phyloP scores from a whole-genome alignment of 352 stramenopile species.

The Blastocystis sp. region DNA sequence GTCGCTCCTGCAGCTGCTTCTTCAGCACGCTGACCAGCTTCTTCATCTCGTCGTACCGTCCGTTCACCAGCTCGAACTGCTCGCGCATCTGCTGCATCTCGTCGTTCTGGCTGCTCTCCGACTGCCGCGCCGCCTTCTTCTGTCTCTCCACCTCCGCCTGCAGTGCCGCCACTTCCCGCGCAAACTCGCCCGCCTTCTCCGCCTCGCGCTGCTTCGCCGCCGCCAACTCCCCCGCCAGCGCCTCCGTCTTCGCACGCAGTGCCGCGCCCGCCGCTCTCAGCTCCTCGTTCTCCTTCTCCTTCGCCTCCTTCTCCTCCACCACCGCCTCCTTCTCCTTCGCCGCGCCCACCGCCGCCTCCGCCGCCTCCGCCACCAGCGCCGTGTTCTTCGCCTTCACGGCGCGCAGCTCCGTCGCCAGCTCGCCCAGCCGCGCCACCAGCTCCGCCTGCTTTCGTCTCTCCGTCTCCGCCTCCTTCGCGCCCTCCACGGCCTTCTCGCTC shows the following conservation, averaged over 20 bases:
- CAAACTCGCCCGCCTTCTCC: constrained; percentile 12
- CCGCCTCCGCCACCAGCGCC: neutral
- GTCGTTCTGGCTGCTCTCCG: neutral
- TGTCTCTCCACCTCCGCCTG: constrained; percentile 75
- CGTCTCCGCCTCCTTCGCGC: constrained; percentile 70
- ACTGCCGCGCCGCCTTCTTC: neutral
- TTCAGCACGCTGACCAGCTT: constrained; percentile 81
- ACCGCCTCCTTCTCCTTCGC: constrained; percentile 55
- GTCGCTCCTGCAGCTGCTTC: constrained; percentile 77
- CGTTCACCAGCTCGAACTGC: constrained; percentile 74
- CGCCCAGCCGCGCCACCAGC: neutral
- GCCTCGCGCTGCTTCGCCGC: constrained; percentile 45
- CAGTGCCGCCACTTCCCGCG: constrained; percentile 68
- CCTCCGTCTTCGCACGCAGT: neutral
- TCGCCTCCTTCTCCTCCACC: constrained; percentile 70
- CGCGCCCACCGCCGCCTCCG: neutral
- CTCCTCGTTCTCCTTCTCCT: constrained; percentile 58
- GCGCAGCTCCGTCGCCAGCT: constrained; percentile 7
- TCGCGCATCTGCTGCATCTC: neutral
- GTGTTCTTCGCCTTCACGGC: constrained; percentile 2
- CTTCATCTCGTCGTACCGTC: constrained; percentile 78
- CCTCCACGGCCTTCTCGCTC: constrained; percentile 9
- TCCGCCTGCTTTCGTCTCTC: constrained; percentile 45
- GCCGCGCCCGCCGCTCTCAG: neutral
- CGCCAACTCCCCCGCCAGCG: constrained; percentile 55